A percentile compares a stretch with the other conserved stretches of the same genome.
Evolutionary conservation across 78 protist genomes (phyloP).

Genomic region (Dictyostelium firmibasis): DNA sequence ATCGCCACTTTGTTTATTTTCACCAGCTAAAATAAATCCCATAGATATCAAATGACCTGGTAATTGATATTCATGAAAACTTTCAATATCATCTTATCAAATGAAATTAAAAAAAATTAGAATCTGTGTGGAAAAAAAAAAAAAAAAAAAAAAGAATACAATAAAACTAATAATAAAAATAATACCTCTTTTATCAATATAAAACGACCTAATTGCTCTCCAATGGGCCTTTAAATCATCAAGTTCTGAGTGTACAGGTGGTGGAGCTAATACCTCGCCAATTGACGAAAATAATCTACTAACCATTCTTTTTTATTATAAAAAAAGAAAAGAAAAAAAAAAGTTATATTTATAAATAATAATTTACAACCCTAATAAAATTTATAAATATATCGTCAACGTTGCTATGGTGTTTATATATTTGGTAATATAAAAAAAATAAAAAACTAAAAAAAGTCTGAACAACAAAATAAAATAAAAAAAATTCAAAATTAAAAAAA

Average conservation of each 20-base stretch:
- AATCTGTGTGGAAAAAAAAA: neutral
- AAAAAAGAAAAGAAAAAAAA: neutral
- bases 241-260: constrained; percentile 11
- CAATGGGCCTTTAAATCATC: constrained; percentile 74
- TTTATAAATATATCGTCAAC: too few species aligned
- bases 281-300: constrained; percentile 41
- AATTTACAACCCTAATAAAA: neutral
- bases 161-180: neutral
- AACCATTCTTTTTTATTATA: neutral
- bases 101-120: neutral
- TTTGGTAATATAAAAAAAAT: neutral
- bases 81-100: constrained; percentile 42
- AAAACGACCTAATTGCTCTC: constrained; percentile 44
- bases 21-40: constrained; percentile 53
- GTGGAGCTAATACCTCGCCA: constrained; percentile 71
- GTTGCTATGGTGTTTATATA: neutral
- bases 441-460: neutral
- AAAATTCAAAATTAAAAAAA: neutral
- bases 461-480: neutral
- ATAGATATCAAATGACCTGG: constrained; percentile 75
- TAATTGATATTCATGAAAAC: constrained; percentile 62
- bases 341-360: neutral
- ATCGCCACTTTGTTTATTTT: constrained; percentile 53
- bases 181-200: constrained; percentile 40
- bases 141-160: neutral